A percentile compares a stretch with the other conserved stretches of the same genome.
Evolutionary conservation across 1,139 yeast species (phyloP).

Genomic region (Zygosaccharomyces sapae): DNA sequence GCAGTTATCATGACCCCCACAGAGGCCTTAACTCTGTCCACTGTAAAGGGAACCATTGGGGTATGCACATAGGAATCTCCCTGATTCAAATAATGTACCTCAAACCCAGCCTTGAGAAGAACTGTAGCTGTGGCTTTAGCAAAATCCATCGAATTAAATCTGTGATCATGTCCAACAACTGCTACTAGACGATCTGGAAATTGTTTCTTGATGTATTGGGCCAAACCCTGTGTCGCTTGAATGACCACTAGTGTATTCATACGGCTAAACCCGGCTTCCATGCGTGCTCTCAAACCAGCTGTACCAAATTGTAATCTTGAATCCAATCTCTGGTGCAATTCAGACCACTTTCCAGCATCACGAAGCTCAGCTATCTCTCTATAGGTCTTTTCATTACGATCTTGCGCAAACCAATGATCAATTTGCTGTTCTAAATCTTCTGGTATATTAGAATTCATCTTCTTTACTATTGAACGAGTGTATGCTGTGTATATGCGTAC

Average conservation of each 20-base stretch:
- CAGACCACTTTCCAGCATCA: conserved; percentile 39
- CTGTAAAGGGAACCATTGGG: conserved; percentile 87
- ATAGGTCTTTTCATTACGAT: conserved; percentile 50
- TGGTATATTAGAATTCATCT: conserved; percentile 14
- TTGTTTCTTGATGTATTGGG: conserved; percentile 50
- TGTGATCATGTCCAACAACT: conserved; percentile 89
- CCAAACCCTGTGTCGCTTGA: conserved; percentile 91
- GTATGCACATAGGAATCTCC: conserved; percentile 60
- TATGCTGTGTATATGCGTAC: background rate
- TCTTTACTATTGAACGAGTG: background rate
- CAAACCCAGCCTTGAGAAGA: conserved; percentile 63
- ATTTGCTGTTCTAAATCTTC: conserved; percentile 18
- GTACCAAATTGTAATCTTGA: conserved; percentile 81
- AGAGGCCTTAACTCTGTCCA: conserved; percentile 57
- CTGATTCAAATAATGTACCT: conserved; percentile 61
- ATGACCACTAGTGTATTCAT: conserved; percentile 88
- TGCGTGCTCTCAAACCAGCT: conserved; percentile 80
- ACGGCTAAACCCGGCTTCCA: conserved; percentile 87
- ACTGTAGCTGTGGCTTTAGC: conserved; percentile 77
- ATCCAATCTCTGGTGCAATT: conserved; percentile 46
- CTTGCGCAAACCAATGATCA: conserved; percentile 28
- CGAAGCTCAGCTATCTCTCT: conserved; percentile 53
- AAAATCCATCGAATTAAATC: conserved; percentile 72
- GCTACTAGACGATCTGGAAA: conserved; percentile 44
- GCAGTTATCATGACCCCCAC: conserved; percentile 97